Percentiles rank a stretch among this genome's conserved stretches.
Conservation (phyloP, 2,329 filamentous ascomycete genomes). For the Colletotrichum salicis region DNA sequence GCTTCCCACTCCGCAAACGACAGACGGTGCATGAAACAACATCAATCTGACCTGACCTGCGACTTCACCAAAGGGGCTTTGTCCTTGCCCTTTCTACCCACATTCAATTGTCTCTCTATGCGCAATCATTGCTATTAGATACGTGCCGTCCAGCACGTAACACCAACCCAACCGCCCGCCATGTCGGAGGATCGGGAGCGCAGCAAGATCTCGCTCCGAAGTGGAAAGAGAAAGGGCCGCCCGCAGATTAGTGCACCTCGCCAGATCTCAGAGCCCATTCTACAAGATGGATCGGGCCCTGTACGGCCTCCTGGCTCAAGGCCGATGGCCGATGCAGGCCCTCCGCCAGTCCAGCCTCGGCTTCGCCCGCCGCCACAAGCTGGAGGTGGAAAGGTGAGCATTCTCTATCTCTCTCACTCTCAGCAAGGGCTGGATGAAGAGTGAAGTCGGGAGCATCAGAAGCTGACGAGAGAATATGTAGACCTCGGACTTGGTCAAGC, state of each 20-base stretch:
- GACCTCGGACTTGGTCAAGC: constrained; percentile 88
- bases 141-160: neutral
- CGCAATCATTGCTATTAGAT: neutral
- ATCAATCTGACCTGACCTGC: neutral
- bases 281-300: constrained; percentile 52
- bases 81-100: neutral
- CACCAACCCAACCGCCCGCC: constrained; percentile 35
- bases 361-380: constrained; percentile 58
- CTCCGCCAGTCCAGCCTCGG: constrained; percentile 22
- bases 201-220: constrained; percentile 71
- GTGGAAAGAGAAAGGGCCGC: constrained; percentile 70
- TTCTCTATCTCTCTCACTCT: too few species aligned
- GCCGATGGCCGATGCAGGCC: constrained; percentile 32
- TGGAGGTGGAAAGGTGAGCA: constrained; percentile 65
- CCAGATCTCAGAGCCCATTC: constrained; percentile 71
- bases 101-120: neutral
- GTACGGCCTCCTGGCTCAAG: constrained; percentile 40
- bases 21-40: constrained; percentile 31
- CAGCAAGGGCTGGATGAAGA: neutral
- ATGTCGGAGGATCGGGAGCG: constrained; percentile 69
- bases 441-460: neutral
- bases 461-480: constrained; percentile 42
- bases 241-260: constrained; percentile 70
- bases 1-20: constrained; percentile 21
- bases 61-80: constrained; percentile 20